These are phyloP conservation scores for Earliella scabrosa DNA, from an alignment of 1,284 basidiomycete species.

Conservation along the genomic window DNA sequence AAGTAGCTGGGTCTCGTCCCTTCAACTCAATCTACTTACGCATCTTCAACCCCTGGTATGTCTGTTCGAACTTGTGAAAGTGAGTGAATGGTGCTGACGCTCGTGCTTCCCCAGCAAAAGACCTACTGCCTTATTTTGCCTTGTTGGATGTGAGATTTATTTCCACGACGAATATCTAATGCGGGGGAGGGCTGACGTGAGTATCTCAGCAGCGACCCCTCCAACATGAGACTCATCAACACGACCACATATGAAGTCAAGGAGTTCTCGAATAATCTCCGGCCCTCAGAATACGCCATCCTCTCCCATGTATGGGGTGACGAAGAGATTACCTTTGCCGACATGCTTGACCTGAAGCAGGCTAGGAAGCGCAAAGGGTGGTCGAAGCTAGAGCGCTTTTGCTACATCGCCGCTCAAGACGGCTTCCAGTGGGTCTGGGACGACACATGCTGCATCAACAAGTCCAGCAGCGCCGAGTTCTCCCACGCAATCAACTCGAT, in stretches of 20 bases:
- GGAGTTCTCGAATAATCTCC: not conserved
- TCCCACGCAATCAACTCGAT: conserved; percentile 15
- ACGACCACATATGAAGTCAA: not conserved
- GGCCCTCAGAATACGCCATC: conserved; percentile 13
- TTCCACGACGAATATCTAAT: too few species aligned
- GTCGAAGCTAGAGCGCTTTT: not conserved
- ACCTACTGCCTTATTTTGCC: too few species aligned
- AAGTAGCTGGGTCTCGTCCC: too few species aligned
- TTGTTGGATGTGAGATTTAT: too few species aligned
- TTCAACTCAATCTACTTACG: too few species aligned
- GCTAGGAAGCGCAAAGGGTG: not conserved
- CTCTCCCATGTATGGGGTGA: conserved; percentile 16
- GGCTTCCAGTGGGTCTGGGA: conserved; percentile 10
- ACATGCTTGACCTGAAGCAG: not conserved
- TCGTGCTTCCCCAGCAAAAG: too few species aligned
- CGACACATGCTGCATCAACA: conserved; percentile 14
- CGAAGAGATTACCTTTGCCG: conserved; percentile 5
- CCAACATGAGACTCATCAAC: conserved; percentile 1
- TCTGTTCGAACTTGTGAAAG: too few species aligned
- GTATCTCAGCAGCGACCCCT: too few species aligned
- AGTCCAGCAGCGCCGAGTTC: conserved; percentile 5
- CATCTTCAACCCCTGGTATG: too few species aligned
- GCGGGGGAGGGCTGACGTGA: too few species aligned
- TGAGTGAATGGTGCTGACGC: too few species aligned
- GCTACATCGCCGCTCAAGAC: not conserved